A percentile compares a stretch with the other conserved stretches of the same genome.
phyloP scores from a whole-genome alignment of 768 basidiomycete species.

The Imleria badia region DNA sequence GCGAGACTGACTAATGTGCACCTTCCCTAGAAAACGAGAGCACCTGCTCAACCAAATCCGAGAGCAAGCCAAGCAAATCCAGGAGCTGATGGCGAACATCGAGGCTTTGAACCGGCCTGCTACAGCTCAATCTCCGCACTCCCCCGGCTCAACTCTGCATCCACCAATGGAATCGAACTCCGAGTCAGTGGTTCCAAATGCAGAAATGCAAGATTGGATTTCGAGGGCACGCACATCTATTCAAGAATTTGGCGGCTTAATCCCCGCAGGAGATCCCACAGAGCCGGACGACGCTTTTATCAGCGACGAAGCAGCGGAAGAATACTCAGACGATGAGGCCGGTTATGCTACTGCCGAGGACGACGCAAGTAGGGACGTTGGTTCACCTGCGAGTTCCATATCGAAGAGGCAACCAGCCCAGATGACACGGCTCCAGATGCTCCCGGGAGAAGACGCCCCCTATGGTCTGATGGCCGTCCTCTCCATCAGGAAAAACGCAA shows the following conservation, averaged over 20 bases:
- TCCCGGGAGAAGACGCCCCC: constrained; percentile 63
- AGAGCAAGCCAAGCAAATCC: constrained; percentile 70
- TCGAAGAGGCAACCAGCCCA: constrained; percentile 41
- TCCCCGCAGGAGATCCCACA: constrained; percentile 60
- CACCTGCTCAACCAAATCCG: constrained; percentile 75
- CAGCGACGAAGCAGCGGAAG: constrained; percentile 38
- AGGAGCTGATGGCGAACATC: constrained; percentile 67
- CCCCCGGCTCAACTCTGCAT: constrained; percentile 27
- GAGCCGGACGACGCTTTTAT: constrained; percentile 40
- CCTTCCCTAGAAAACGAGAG: constrained; percentile 65
- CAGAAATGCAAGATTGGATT: constrained; percentile 76
- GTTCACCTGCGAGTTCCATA: constrained; percentile 32
- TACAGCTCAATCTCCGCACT: constrained; percentile 37
- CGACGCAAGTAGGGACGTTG: constrained; percentile 19
- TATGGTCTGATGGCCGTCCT: constrained; percentile 77
- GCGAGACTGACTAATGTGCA: neutral
- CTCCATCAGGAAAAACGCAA: constrained; percentile 46
- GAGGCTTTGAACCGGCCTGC: constrained; percentile 43
- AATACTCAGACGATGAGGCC: constrained; percentile 37
- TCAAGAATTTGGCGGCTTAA: constrained; percentile 64
- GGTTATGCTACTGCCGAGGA: constrained; percentile 28
- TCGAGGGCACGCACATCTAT: constrained; percentile 68
- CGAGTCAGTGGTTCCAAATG: constrained; percentile 37
- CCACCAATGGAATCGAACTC: constrained; percentile 28
- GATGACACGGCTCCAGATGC: constrained; percentile 48